Percentiles rank a stretch among this genome's conserved stretches.
These are phyloP conservation scores for Dendrobium huoshanense DNA, from an alignment of 106 monocot genomes.

Conservation along the genomic window DNA sequence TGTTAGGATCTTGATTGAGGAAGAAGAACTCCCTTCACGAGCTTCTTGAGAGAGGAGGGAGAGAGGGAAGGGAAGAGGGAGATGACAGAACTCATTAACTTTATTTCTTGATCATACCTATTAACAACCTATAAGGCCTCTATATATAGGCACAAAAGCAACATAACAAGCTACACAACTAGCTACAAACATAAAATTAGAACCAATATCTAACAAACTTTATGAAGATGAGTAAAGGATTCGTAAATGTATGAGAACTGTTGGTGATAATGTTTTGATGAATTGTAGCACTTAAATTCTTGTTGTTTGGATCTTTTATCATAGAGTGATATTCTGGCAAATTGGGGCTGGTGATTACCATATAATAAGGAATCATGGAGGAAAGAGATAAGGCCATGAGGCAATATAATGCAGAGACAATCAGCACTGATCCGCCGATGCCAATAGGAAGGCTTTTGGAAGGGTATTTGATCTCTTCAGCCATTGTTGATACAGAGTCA, in stretches of 20 bases:
- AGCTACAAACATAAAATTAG: no score
- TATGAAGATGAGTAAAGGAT: background rate
- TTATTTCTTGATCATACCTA: no score
- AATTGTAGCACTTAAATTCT: background rate
- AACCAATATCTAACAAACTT: no score
- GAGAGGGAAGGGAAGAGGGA: no score
- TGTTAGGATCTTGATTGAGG: no score
- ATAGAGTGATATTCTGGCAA: background rate
- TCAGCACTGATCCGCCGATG: conserved; percentile 60
- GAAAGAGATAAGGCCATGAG: conserved; percentile 58
- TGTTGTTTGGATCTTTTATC: background rate
- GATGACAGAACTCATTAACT: no score
- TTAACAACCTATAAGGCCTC: no score
- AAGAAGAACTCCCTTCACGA: no score
- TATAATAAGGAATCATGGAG: conserved; percentile 54
- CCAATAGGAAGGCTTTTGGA: conserved; percentile 56
- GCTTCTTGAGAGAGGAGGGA: no score
- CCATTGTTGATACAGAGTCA: conserved; percentile 71
- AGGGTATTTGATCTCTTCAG: conserved; percentile 62
- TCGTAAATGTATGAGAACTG: background rate
- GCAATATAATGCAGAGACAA: conserved; percentile 57
- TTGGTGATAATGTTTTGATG: background rate
- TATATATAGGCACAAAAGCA: no score
- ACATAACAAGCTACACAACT: no score
- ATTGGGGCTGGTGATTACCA: conserved; percentile 21